Conservation (phyloP, 1,284 basidiomycete genomes). For the Anthracocystis walkeri region DNA sequence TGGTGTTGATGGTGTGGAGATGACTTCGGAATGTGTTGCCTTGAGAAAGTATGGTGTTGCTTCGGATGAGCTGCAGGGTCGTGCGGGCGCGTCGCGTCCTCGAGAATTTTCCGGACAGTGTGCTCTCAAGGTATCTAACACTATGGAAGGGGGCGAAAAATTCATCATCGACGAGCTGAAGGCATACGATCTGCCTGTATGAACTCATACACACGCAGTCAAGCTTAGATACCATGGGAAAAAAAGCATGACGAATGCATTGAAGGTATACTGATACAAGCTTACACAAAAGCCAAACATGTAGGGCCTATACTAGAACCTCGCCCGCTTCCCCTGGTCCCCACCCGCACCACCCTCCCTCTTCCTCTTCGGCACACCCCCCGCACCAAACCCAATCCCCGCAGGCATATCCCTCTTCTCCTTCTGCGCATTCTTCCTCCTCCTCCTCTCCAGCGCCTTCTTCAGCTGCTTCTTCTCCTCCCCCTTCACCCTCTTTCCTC, state of each 20-base stretch:
- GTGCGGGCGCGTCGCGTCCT: slow-evolving; percentile 30
- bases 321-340: slow-evolving; percentile 17
- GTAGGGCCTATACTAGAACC: slow-evolving; percentile 3
- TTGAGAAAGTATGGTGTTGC: slow-evolving; percentile 29
- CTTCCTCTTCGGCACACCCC: slow-evolving; percentile 42
- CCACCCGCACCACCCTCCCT: slow-evolving; percentile 8
- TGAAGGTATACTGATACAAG: background rate
- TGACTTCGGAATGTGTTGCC: slow-evolving; percentile 1
- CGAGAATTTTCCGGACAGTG: background rate
- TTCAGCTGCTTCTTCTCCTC: slow-evolving; percentile 76
- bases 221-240: too few species aligned
- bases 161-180: background rate
- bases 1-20: slow-evolving; percentile 14
- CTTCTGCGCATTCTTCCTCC: slow-evolving; percentile 86
- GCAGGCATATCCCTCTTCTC: slow-evolving; percentile 77
- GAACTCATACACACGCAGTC: too few species aligned
- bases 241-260: background rate
- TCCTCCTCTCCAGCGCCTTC: slow-evolving; percentile 83
- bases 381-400: slow-evolving; percentile 34
- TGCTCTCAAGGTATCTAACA: background rate
- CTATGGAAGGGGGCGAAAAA: background rate
- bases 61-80: slow-evolving; percentile 14
- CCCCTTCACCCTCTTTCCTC: slow-evolving; percentile 24
- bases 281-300: background rate
- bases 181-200: background rate